These are phyloP conservation scores for Solanum hybrid DNA, from an alignment of 305 asterid genomes.

Conservation along the genomic window DNA sequence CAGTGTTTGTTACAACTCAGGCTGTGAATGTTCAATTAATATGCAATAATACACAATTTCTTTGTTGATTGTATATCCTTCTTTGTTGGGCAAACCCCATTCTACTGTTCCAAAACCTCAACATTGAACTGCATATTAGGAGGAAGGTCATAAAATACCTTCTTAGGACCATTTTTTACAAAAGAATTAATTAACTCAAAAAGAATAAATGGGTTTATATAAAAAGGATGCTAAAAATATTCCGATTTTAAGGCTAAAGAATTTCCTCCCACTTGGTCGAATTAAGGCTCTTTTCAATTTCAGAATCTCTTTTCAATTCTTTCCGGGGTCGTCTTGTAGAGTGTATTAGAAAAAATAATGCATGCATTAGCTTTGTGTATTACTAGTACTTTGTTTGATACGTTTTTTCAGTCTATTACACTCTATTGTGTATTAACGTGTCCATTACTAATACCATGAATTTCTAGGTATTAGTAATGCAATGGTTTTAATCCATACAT, in stretches of 20 bases:
- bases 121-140: constrained; percentile 54
- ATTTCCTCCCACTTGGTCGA: too few relatives aligned
- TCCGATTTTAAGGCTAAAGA: too few relatives aligned
- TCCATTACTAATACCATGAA: background rate
- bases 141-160: constrained; percentile 16
- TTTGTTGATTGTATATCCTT: background rate
- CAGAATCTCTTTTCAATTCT: background rate
- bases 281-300: too few relatives aligned
- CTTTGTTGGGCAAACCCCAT: background rate
- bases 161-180: background rate
- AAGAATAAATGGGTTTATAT: background rate
- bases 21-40: background rate
- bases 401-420: background rate
- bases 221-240: background rate
- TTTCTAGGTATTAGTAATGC: background rate
- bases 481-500: too few relatives aligned
- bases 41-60: background rate
- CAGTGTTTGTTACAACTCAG: background rate
- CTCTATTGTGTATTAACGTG: background rate
- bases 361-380: background rate
- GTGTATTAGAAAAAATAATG: too few relatives aligned
- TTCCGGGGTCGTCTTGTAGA: fast-evolving
- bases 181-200: background rate
- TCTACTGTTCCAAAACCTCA: background rate
- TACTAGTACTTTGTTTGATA: too few relatives aligned